Percentiles rank a stretch among this genome's conserved stretches.
phyloP scores from a whole-genome alignment of 352 stramenopile species.

The Phytopythium cucurbitacearum region DNA sequence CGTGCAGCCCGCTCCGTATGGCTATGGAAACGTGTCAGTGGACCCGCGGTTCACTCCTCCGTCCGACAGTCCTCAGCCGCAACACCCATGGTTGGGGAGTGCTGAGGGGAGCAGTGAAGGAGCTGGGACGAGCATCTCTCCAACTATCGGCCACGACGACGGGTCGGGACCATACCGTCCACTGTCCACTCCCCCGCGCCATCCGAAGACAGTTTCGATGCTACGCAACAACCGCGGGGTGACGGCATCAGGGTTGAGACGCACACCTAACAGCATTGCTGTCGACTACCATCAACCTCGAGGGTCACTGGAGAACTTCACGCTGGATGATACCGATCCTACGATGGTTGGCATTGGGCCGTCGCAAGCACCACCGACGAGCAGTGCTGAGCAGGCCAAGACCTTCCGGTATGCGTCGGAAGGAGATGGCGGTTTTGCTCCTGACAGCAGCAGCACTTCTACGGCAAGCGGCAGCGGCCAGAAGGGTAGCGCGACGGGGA shows the following conservation, averaged over 20 bases:
- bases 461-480: constrained; percentile 2
- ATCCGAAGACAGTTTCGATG: constrained; percentile 55
- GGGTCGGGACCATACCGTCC: constrained; percentile 21
- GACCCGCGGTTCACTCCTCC: constrained; percentile 27
- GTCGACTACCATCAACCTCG: constrained; percentile 23
- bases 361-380: not conserved
- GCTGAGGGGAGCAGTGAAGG: constrained; percentile 16
- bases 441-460: constrained; percentile 5
- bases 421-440: constrained; percentile 6
- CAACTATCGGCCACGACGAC: constrained; percentile 38
- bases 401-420: not conserved
- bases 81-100: constrained; percentile 30
- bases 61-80: constrained; percentile 24
- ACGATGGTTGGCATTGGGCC: not conserved
- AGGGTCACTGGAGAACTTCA: constrained; percentile 66
- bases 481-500: constrained; percentile 1
- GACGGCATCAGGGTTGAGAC: constrained; percentile 4
- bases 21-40: constrained; percentile 75
- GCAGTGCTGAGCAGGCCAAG: no score
- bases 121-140: constrained; percentile 24
- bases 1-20: constrained; percentile 63
- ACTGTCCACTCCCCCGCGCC: constrained; percentile 60
- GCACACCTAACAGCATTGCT: constrained; percentile 1
- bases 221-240: constrained; percentile 26
- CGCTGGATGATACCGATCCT: constrained; percentile 24